Evolutionary conservation across 2,329 filamentous ascomycete genomes (phyloP).

Genomic region (Exophiala viscosa): DNA sequence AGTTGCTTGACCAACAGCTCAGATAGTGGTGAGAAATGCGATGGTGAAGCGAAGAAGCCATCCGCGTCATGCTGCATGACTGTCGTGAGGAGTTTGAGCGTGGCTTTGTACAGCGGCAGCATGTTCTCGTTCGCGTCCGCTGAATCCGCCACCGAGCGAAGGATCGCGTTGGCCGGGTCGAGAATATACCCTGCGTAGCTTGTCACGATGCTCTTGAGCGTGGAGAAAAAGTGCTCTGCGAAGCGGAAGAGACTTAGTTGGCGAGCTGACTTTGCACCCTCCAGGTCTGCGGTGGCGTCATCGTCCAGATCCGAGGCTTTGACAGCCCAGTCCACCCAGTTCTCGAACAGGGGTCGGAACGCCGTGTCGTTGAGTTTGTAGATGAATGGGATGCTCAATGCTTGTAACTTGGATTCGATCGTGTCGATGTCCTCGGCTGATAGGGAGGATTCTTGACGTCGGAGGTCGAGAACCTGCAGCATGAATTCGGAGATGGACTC

Average conservation of each 20-base stretch:
- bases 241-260: conserved; percentile 50
- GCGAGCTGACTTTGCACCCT: conserved; percentile 56
- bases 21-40: conserved; percentile 74
- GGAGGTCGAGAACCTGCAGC: conserved; percentile 51
- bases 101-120: conserved; percentile 23
- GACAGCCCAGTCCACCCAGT: conserved; percentile 77
- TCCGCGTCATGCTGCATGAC: conserved; percentile 26
- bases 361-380: conserved; percentile 93
- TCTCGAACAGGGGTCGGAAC: conserved; percentile 86
- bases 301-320: conserved; percentile 28
- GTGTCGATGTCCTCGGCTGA: conserved; percentile 49
- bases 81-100: conserved; percentile 7
- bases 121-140: conserved; percentile 33
- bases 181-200: conserved; percentile 83
- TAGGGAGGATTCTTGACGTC: conserved; percentile 38
- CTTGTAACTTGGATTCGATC: conserved; percentile 64
- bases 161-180: conserved; percentile 66
- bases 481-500: conserved; percentile 61
- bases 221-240: conserved; percentile 21
- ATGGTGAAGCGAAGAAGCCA: conserved; percentile 52
- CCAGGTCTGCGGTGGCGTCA: background rate
- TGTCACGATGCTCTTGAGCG: conserved; percentile 73
- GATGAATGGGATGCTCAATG: conserved; percentile 79
- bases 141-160: conserved; percentile 36
- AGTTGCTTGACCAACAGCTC: conserved; percentile 68